A percentile compares a stretch with the other conserved stretches of the same genome.
Conservation (phyloP, 2,329 filamentous ascomycete species). For the Chalara sp. region DNA sequence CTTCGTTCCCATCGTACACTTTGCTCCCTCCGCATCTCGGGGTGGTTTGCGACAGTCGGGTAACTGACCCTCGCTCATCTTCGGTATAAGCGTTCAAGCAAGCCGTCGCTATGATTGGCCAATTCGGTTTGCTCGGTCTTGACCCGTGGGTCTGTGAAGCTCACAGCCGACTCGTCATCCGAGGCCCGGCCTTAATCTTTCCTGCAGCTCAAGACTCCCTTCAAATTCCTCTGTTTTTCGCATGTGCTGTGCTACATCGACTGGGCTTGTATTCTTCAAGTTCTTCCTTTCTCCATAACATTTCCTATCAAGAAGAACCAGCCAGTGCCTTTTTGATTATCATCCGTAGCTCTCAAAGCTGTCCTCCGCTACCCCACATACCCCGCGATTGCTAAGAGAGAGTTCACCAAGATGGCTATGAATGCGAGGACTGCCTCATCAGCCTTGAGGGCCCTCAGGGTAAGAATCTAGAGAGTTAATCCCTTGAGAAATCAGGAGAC, state of each 20-base stretch:
- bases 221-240: constrained; percentile 1
- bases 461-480: constrained; percentile 31
- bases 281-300: no score
- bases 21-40: no score
- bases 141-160: neutral
- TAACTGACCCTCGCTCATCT: no score
- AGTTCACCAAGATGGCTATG: constrained; percentile 49
- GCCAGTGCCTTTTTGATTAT: no score
- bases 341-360: no score
- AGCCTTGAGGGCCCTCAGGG: constrained; percentile 58
- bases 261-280: no score
- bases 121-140: constrained; percentile 5
- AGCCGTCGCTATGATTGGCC: constrained; percentile 5
- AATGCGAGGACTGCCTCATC: constrained; percentile 54
- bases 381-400: constrained; percentile 9
- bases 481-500: constrained; percentile 10
- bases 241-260: neutral
- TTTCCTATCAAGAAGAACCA: no score
- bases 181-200: no score
- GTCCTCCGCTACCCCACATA: constrained; percentile 15
- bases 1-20: no score
- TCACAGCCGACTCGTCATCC: no score
- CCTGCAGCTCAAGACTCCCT: neutral
- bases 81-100: neutral
- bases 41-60: no score